Base-by-base conservation (phyloP, 2,329 filamentous ascomycete genomes). In the Coniella vitis region DNA sequence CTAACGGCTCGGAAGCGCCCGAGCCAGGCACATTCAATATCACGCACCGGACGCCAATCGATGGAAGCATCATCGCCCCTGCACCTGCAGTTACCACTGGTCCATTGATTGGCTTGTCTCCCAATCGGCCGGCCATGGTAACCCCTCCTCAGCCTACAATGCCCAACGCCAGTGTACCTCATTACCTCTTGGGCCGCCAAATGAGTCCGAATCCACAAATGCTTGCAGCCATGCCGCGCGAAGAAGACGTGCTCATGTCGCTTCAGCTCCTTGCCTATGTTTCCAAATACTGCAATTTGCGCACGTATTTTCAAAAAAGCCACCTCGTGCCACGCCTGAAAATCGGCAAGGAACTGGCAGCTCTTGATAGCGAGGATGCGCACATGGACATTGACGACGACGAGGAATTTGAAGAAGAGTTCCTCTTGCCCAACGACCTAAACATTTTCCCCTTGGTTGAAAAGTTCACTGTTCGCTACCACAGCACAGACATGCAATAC, bases 371-470 rank as follows among this genome's bases (percentile, higher is more conserved):
- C 1, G 83, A 87, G 48, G 76, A 76, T 53, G 72, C 66, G 38
- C 63, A 58, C 51, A 65, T 51, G 62, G 56, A 70, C 63, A 57
- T 65, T 7, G 46, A 57, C 16, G 65, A 69, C 17, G 79, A 81
- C 32, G 74, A 82, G 45, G 81, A 86, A 39, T 80, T 86, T 40
- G 81, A 89, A 49, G 86, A 91, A 60, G 91, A 98, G 65, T 97
- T 95, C 63, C 71, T 94, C 21, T 76, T 95, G 7, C 87, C 90
- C 13, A 91, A 97, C 62, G 89, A 97, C 65, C 91, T 95, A 69
- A 98, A 98, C 68, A 95, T 98, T 57, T 98, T 98, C 69, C 93
- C 93, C 2, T 74, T 98, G 32, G 93, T 98, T 41, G 93, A 98
- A 68, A 97, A 96, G 67, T 98, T 97, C 65, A 98, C 93, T 4